Evolutionary conservation across 208 protist species (phyloP).

Genomic region (Herpetomonas samuelpessoai): DNA sequence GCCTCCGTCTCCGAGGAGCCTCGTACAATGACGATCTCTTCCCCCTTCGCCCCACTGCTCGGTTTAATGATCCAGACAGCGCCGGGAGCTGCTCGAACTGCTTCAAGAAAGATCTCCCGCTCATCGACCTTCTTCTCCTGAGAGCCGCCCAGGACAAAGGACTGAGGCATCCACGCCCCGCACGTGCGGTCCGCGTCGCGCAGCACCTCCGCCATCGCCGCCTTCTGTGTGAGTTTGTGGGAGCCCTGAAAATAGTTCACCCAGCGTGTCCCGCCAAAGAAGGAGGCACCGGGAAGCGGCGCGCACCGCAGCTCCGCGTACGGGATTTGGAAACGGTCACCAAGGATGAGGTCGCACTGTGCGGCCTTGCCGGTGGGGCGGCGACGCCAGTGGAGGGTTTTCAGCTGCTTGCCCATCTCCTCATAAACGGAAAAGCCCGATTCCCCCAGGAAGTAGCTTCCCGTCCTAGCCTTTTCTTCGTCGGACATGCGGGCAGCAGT

Average conservation of each 20-base stretch:
- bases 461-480: too few species aligned
- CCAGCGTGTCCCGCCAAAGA: conserved; percentile 66
- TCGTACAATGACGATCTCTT: conserved; percentile 58
- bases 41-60: conserved; percentile 72
- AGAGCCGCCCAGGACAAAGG: conserved; percentile 70
- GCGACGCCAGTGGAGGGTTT: conserved; percentile 43
- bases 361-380: conserved; percentile 18
- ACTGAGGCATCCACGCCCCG: conserved; percentile 67
- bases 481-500: too few species aligned
- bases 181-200: conserved; percentile 33
- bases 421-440: conserved; percentile 84
- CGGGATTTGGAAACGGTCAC: conserved; percentile 79
- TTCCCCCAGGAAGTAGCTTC: conserved; percentile 44
- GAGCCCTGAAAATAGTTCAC: conserved; percentile 90
- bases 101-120: conserved; percentile 37
- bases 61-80: conserved; percentile 89
- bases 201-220: conserved; percentile 64
- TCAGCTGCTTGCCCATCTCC: conserved; percentile 72
- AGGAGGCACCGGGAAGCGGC: conserved; percentile 39
- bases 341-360: conserved; percentile 65
- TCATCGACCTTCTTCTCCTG: conserved; percentile 51
- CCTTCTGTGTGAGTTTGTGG: conserved; percentile 82
- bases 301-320: conserved; percentile 70
- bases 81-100: conserved; percentile 17
- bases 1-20: conserved; percentile 24